phyloP scores from a whole-genome alignment of 257 asterid genomes.

The Plantago elongata region DNA sequence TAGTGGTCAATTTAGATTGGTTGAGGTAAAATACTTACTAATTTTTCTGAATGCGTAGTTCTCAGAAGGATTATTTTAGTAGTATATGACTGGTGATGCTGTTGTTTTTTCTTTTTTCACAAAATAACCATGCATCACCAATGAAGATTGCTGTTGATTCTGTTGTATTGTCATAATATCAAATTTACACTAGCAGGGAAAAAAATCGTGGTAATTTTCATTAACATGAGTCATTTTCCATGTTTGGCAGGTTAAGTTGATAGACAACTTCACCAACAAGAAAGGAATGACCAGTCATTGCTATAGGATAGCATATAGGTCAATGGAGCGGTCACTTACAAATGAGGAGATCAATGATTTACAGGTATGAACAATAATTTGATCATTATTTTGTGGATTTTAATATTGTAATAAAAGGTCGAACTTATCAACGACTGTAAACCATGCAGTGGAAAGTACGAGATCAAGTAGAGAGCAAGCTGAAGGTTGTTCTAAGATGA shows the following conservation, averaged over 20 bases:
- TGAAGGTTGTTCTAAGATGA: slow-evolving; percentile 84
- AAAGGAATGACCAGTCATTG: slow-evolving; percentile 95
- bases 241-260: slow-evolving; percentile 57
- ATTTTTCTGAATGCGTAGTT: no score
- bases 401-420: background rate
- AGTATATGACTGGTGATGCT: no score
- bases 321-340: slow-evolving; percentile 92
- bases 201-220: no score
- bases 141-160: no score
- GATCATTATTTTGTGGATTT: background rate
- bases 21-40: background rate
- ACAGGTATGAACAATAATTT: slow-evolving; percentile 44
- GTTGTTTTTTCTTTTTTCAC: no score
- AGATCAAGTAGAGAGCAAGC: slow-evolving; percentile 77
- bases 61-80: no score
- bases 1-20: background rate
- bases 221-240: background rate
- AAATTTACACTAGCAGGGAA: background rate
- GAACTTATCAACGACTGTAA: slow-evolving; percentile 7
- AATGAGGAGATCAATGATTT: slow-evolving; percentile 91
- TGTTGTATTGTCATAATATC: no score
- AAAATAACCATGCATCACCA: no score
- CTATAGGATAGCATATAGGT: slow-evolving; percentile 80
- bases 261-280: slow-evolving; percentile 83
- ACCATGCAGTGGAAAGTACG: slow-evolving; percentile 80